These are phyloP conservation scores for Orbilia blumenaviensis DNA, from an alignment of 2,329 filamentous ascomycete genomes.

Conservation along the genomic window DNA sequence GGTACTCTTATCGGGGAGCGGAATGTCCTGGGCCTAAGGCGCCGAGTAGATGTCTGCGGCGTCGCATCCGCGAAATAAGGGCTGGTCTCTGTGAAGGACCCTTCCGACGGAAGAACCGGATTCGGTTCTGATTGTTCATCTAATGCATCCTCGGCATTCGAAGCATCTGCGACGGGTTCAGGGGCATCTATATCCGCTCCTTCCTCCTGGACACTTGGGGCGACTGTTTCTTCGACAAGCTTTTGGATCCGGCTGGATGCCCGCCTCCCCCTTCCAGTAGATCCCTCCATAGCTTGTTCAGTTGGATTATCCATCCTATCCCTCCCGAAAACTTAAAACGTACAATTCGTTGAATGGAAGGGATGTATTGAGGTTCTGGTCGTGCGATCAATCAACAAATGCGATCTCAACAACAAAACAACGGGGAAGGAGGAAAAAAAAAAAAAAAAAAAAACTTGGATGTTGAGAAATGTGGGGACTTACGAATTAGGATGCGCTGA, in stretches of 20 bases:
- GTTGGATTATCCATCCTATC: neutral
- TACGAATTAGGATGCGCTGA: neutral
- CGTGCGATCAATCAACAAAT: neutral
- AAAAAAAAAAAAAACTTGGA: neutral
- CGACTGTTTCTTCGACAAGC: neutral
- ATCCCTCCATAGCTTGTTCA: slow-evolving; percentile 6
- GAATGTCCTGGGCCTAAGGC: slow-evolving; percentile 10
- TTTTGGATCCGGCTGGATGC: neutral
- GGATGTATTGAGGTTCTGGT: neutral
- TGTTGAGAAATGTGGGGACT: neutral
- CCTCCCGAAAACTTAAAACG: neutral
- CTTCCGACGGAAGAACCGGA: slow-evolving; percentile 13
- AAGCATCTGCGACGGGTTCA: neutral
- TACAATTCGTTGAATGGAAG: neutral
- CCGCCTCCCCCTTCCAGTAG: slow-evolving; percentile 10
- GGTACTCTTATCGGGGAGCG: slow-evolving; percentile 1
- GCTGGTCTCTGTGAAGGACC: slow-evolving; percentile 20
- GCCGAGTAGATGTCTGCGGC: slow-evolving; percentile 12
- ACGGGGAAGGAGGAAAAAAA: neutral
- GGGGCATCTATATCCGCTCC: neutral
- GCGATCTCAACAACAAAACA: neutral
- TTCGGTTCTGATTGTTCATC: neutral
- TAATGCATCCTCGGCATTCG: neutral
- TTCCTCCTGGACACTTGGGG: neutral
- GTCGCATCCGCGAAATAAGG: slow-evolving; percentile 22